These are phyloP conservation scores for Cajanus cajan DNA, from an alignment of 306 rosid genomes.

Conservation along the genomic window DNA sequence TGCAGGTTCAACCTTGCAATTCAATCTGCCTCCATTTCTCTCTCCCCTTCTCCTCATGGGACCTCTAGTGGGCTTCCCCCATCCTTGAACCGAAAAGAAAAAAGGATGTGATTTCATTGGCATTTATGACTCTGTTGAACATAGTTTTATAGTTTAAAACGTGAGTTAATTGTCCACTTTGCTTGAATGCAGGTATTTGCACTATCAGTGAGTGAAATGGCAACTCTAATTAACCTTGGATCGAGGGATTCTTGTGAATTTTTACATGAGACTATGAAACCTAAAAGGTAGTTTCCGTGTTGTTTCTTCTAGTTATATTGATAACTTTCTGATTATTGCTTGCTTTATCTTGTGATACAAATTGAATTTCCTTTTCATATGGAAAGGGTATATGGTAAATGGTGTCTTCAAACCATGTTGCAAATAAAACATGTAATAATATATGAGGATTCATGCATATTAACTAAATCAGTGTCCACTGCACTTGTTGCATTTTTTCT, in stretches of 20 bases:
- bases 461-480: neutral
- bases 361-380: neutral
- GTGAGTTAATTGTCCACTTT: slow-evolving; percentile 29
- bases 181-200: slow-evolving; percentile 65
- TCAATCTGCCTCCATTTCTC: neutral
- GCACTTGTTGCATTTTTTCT: neutral
- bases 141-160: slow-evolving; percentile 1
- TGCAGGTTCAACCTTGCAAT: neutral
- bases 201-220: slow-evolving; percentile 82
- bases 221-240: slow-evolving; percentile 71
- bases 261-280: slow-evolving; percentile 67
- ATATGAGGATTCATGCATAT: neutral
- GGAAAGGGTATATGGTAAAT: neutral
- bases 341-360: neutral
- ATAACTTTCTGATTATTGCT: neutral
- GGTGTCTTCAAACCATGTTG: neutral
- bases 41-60: neutral
- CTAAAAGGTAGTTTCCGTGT: slow-evolving; percentile 58
- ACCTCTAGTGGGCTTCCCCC: neutral
- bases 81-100: neutral
- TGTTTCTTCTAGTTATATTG: neutral
- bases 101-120: slow-evolving; percentile 3
- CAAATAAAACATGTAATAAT: neutral
- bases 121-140: neutral
- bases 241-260: slow-evolving; percentile 69